A percentile compares a stretch with the other conserved stretches of the same genome.
These are phyloP conservation scores for Penicillium palitans DNA, from an alignment of 2,329 filamentous ascomycete species.

Conservation along the genomic window DNA sequence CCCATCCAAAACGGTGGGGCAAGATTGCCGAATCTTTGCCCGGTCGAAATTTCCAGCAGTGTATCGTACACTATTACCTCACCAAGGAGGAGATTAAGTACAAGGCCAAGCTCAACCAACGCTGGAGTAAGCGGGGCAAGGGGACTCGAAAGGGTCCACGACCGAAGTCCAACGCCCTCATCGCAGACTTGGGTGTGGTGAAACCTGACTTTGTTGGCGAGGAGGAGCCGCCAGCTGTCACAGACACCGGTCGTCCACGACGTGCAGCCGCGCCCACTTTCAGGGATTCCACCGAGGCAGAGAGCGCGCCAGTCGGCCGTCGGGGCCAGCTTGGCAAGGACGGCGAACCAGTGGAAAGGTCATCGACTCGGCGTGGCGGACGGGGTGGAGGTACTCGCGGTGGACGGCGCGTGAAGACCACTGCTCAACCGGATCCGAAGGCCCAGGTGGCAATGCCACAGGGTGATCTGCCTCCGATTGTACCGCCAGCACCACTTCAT, in stretches of 20 bases:
- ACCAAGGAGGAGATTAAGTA: slow-evolving; percentile 53
- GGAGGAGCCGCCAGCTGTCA: slow-evolving; percentile 47
- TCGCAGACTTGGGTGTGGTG: slow-evolving; percentile 48
- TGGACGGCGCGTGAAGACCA: slow-evolving; percentile 37
- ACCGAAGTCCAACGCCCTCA: slow-evolving; percentile 51
- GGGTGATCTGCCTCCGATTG: slow-evolving; percentile 13
- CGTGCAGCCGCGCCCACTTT: slow-evolving; percentile 54
- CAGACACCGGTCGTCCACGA: slow-evolving; percentile 51
- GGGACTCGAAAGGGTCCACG: slow-evolving; percentile 38
- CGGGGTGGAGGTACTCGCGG: slow-evolving; percentile 37
- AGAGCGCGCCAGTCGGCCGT: slow-evolving; percentile 33
- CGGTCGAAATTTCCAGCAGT: slow-evolving; percentile 50
- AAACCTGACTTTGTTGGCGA: slow-evolving; percentile 48
- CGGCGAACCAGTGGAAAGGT: slow-evolving; percentile 38
- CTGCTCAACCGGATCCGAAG: slow-evolving; percentile 34
- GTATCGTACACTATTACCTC: slow-evolving; percentile 53
- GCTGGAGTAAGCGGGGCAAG: slow-evolving; percentile 46
- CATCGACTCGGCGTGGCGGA: slow-evolving; percentile 35
- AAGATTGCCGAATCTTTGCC: slow-evolving; percentile 51
- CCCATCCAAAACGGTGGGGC: slow-evolving; percentile 53
- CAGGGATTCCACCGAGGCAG: slow-evolving; percentile 41
- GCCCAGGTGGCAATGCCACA: slow-evolving; percentile 14
- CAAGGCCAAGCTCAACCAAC: slow-evolving; percentile 51
- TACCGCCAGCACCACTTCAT: slow-evolving; percentile 17
- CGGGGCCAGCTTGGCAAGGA: slow-evolving; percentile 38